Conservation (phyloP, 257 asterid species). For the Handroanthus guayacan region DNA sequence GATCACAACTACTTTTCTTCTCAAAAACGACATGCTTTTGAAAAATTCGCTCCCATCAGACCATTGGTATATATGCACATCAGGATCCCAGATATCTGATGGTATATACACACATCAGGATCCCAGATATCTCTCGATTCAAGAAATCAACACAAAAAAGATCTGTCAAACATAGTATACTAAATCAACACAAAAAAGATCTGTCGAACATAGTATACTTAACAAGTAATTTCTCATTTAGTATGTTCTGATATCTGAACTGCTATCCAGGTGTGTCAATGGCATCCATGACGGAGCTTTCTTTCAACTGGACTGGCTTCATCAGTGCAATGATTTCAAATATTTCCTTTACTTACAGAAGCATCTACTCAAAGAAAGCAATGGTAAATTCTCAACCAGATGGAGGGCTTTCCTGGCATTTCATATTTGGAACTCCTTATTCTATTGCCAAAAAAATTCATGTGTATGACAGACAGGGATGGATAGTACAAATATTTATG, state of each 20-base stretch:
- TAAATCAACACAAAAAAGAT: no score
- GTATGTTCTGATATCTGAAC: slow-evolving; percentile 4
- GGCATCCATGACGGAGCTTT: slow-evolving; percentile 70
- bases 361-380: slow-evolving; percentile 74
- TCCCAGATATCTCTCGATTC: no score
- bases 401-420: slow-evolving; percentile 26
- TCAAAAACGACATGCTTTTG: no score
- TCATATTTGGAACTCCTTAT: neutral
- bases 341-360: slow-evolving; percentile 67
- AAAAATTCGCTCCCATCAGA: no score
- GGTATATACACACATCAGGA: no score
- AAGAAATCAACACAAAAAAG: no score
- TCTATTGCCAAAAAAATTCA: neutral
- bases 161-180: no score
- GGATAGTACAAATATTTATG: slow-evolving; percentile 72
- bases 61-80: no score
- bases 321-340: slow-evolving; percentile 72
- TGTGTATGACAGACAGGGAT: slow-evolving; percentile 58
- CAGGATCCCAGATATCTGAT: no score
- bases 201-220: no score
- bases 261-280: slow-evolving; percentile 58
- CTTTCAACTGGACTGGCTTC: slow-evolving; percentile 71
- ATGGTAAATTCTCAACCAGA: slow-evolving; percentile 48
- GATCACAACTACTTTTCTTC: no score
- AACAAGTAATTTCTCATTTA: neutral